Conservation (phyloP, 257 asterid genomes). For the Nicotiana knightiana region DNA sequence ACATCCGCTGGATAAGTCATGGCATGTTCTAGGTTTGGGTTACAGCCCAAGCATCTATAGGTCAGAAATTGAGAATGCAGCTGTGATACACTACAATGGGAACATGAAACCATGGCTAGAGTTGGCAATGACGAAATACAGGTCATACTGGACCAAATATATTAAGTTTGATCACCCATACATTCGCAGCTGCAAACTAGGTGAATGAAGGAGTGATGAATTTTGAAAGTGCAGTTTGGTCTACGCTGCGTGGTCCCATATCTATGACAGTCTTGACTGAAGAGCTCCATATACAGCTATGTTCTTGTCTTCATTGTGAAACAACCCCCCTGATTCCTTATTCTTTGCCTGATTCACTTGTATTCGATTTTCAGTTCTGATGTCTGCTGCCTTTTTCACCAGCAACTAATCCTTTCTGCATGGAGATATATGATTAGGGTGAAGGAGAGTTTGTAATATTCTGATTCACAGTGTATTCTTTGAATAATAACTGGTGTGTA, state of each 20-base stretch:
- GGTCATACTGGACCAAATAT: slow-evolving; percentile 81
- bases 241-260: not conserved
- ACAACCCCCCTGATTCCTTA: not conserved
- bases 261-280: not conserved
- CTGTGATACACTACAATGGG: slow-evolving; percentile 92
- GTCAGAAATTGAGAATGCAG: slow-evolving; percentile 78
- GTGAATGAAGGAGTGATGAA: slow-evolving; percentile 37
- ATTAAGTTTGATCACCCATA: slow-evolving; percentile 79
- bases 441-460: not conserved
- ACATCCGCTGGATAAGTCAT: slow-evolving; percentile 86
- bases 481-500: not conserved
- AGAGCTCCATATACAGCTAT: not conserved
- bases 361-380: not conserved
- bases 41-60: slow-evolving; percentile 81
- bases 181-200: slow-evolving; percentile 60
- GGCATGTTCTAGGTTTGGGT: slow-evolving; percentile 98
- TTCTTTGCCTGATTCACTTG: not conserved
- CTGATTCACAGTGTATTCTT: not conserved
- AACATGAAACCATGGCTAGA: slow-evolving; percentile 99
- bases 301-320: not conserved
- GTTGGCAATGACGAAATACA: slow-evolving; percentile 89
- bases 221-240: not conserved
- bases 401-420: not conserved
- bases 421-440: not conserved
- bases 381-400: not conserved